These are phyloP conservation scores for Syzygium malaccense DNA, from an alignment of 441 rosid species.

Conservation along the genomic window DNA sequence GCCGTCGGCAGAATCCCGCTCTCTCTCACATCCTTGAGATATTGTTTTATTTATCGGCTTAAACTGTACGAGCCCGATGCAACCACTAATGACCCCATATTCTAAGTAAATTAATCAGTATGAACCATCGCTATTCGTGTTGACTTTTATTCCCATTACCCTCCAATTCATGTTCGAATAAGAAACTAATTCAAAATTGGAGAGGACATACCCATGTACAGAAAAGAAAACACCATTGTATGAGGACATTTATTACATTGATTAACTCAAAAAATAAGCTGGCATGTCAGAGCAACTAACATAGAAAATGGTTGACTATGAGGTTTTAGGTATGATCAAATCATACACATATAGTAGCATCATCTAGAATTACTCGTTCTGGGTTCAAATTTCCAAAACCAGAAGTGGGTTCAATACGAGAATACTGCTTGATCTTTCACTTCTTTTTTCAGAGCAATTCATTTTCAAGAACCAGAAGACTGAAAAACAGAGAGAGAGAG, in stretches of 20 bases:
- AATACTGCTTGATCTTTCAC: background rate
- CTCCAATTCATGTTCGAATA: background rate
- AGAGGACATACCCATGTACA: background rate
- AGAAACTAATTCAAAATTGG: background rate
- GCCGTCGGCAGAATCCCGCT: background rate
- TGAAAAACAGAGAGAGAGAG: background rate
- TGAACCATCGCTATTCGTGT: background rate
- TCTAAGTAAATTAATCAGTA: background rate
- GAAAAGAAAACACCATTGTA: background rate
- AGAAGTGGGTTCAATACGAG: background rate
- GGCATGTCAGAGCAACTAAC: background rate
- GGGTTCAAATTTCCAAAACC: background rate
- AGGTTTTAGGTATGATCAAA: background rate
- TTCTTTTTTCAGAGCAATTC: background rate
- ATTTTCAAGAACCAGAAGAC: background rate
- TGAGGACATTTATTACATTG: background rate
- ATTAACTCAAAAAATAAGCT: background rate
- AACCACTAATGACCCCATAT: accelerated
- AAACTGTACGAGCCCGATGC: background rate
- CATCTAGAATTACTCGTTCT: background rate
- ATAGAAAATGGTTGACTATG: background rate
- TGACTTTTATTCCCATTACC: background rate
- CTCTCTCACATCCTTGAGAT: background rate
- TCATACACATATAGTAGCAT: background rate
- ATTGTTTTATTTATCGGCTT: background rate